Conservation (phyloP, 768 basidiomycete species). For the Serendipita sp. region DNA sequence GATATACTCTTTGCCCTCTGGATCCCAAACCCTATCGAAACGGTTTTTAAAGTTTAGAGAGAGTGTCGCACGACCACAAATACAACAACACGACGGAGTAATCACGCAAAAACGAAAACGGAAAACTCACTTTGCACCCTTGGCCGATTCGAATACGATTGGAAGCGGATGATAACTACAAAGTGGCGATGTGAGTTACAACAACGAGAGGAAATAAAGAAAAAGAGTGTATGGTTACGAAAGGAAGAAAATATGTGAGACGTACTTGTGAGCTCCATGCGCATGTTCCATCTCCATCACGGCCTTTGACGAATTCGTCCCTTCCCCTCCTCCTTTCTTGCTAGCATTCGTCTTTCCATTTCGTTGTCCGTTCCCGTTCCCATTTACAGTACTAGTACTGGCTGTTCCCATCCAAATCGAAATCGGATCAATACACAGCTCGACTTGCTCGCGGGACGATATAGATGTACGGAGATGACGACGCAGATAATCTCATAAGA, state of each 20-base stretch:
- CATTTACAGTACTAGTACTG: too few species aligned
- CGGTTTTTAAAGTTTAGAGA: not conserved
- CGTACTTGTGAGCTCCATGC: conserved; percentile 74
- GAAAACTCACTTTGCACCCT: conserved; percentile 82
- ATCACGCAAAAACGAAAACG: too few species aligned
- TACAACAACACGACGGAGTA: too few species aligned
- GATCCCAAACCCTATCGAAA: conserved; percentile 64
- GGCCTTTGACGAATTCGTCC: conserved; percentile 22
- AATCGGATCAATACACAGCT: too few species aligned
- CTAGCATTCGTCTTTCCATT: too few species aligned
- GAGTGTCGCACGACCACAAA: too few species aligned
- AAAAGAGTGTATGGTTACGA: conserved; percentile 12
- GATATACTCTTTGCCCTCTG: conserved; percentile 88
- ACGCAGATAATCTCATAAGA: too few species aligned
- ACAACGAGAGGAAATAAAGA: conserved; percentile 17
- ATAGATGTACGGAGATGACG: too few species aligned
- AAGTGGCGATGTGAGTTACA: too few species aligned
- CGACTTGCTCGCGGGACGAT: too few species aligned
- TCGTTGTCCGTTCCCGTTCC: too few species aligned
- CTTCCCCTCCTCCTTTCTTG: not conserved
- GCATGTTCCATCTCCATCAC: conserved; percentile 71
- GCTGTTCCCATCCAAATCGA: too few species aligned
- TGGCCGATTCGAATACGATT: conserved; percentile 80
- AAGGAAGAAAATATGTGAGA: conserved; percentile 14
- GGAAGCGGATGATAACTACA: conserved; percentile 97